Evolutionary conservation across 2,329 filamentous ascomycete species (phyloP), one percentile per base, ranked within the genome.

Genomic region (Hymenoscyphus linearis): DNA sequence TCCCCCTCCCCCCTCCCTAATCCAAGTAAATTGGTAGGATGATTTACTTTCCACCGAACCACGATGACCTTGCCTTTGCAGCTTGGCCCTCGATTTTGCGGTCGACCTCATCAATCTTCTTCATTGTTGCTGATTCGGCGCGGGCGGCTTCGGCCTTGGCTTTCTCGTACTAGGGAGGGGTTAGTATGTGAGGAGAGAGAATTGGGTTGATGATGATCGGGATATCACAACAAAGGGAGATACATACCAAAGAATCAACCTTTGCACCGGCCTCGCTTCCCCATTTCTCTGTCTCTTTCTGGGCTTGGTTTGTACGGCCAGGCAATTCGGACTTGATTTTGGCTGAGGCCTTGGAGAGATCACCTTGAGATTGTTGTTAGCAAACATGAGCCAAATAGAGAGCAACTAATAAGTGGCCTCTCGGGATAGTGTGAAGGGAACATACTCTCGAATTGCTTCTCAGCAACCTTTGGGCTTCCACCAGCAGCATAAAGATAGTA

Each of bases 401-500:
- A 22, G 4, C n/a, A 25, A 3, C 5, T 3, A 12, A 47, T 2
- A 25, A 22, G 22, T 1, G 18, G 12, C 14, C 37, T 6, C 37
- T 7, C 9, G n/a, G 16, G 5, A 40, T 1, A 5, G 9, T 9
- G 40, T 2, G 7, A 25, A 22, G 55, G 54, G 18, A 26, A 78
- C 86, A 53, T 78, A 96, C 93, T 84, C 80, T 96, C 90, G 68
- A 90, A 83, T 75, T 95, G 82, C 81, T 93, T 90, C 82, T 92
- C 85, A n/a, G 93, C 93, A 56, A 83, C 85, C 76, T 89, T 90
- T 57, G 91, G 82, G 74, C 86, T 84, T 61, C 93, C 93, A 64
- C 93, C 93, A 16, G 93, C 89, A 57, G 78, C 82, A 81, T 96
- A 99, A 65, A 98, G 83, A 80, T 98, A 98, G 82, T 96, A 98